Evolutionary conservation across 208 protist species (phyloP), one percentile per base, ranked within the genome.

Genomic region (Crithidia bombi): DNA sequence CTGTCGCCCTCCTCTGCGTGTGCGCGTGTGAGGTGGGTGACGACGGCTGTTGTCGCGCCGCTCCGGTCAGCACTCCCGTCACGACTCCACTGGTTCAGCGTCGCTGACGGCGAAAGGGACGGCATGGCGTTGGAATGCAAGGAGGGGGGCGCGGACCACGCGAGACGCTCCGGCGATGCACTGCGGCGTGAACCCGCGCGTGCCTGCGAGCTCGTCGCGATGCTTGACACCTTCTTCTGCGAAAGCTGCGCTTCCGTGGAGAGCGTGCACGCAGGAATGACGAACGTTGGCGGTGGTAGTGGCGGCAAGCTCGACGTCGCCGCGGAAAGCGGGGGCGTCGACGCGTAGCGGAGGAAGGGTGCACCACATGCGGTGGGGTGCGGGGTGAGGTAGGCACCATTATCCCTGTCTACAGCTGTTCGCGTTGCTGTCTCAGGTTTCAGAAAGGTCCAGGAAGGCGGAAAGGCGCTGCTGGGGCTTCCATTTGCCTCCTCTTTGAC

Each of bases 351-450:
- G 4, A 64, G 55, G 44, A 77, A 52, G 6, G 71, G 71, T 5
- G 71, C 63, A 17, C 71, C 71, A 5, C 55, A 14, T 3, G 64
- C 63, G 21, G 64, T 66, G 56, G 64, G 49, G 30, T 46, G 59
- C 19, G 71, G 71, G 5, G 67, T 43, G 10, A 77, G 32, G 49
- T 77, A 77, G 21, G 64, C 64, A 30, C 71, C 71, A 23, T 70
- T 71, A 32, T 66, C 67, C 1, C 5, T 9, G 44, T 54, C 64
- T 6, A n/a, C 11, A 14, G 23, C 12, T 21, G 11, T 12, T 15
- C 3, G n/a, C 36, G 30, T 41, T 19, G 26, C 33, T 11, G 14
- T 35, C 14, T 68, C 63, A 2, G 36, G 10, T 19, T 69, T 75
- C 32, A 56, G 36, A 11, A 54, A 46, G 5, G 41, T 17, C 69